Evolutionary conservation across 176 grass and related monocot species (phyloP).

Genomic region (Carex kokanica): DNA sequence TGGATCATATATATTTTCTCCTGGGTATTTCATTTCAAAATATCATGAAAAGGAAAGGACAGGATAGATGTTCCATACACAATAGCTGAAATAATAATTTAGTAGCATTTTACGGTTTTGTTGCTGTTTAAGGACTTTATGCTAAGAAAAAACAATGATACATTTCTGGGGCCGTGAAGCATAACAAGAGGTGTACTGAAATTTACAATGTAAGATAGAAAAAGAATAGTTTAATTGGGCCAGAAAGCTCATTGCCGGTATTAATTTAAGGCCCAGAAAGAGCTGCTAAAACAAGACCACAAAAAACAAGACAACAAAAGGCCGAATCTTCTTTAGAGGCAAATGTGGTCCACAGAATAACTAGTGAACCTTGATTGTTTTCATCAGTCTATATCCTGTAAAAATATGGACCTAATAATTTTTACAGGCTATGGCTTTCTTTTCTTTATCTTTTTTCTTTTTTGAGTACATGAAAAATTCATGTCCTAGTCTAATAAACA

Average conservation of each 20-base stretch:
- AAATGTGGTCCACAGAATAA: conserved; percentile 2
- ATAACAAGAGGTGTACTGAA: neutral
- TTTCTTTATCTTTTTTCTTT: neutral
- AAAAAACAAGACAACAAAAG: neutral
- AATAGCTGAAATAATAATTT: neutral
- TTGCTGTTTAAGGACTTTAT: neutral
- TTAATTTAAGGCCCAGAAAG: neutral
- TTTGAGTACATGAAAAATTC: neutral
- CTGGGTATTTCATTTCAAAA: neutral
- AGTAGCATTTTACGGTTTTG: neutral
- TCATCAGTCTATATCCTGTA: neutral
- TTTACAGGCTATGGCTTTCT: neutral
- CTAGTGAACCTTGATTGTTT: neutral
- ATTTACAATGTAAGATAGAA: neutral
- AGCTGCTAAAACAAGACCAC: neutral
- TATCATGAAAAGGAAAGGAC: neutral
- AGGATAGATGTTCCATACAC: neutral
- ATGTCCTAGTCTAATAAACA: too few species aligned
- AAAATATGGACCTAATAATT: neutral
- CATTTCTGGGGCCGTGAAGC: neutral
- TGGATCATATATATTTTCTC: neutral
- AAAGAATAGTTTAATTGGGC: neutral
- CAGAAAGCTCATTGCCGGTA: neutral
- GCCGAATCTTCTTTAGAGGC: neutral
- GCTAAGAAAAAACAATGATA: neutral